Percentiles rank a stretch among this genome's conserved stretches.
Conservation (phyloP, 2,329 filamentous ascomycete species). For the Botrytis fragariae region DNA sequence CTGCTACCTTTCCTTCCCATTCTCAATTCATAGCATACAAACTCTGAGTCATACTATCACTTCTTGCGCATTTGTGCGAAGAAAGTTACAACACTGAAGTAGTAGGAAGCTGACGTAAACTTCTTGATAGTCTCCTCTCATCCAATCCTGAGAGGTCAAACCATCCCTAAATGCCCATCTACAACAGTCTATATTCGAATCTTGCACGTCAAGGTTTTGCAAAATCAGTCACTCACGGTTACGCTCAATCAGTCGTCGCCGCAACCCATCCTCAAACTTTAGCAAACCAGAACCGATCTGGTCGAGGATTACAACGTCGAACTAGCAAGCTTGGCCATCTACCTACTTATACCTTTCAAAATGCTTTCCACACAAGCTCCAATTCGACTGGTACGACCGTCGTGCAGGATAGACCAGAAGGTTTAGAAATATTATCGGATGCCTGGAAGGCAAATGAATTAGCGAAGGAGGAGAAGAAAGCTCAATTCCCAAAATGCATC, state of each 20-base stretch:
- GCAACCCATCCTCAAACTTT: conserved; percentile 81
- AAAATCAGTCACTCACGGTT: conserved; percentile 96
- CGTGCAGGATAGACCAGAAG: conserved; percentile 58
- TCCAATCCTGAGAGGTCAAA: conserved; percentile 59
- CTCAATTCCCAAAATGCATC: conserved; percentile 82
- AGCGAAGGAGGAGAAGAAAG: conserved; percentile 86
- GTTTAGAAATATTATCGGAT: conserved; percentile 86
- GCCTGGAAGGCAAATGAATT: conserved; percentile 75
- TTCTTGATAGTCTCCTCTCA: conserved; percentile 34
- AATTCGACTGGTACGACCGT: conserved; percentile 41
- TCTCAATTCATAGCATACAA: neutral
- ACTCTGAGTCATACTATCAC: conserved; percentile 7
- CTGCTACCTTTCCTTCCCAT: neutral
- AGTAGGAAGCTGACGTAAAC: conserved; percentile 21
- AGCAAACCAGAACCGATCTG: conserved; percentile 66
- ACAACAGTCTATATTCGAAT: conserved; percentile 67
- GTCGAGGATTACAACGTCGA: conserved; percentile 56
- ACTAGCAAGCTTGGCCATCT: conserved; percentile 47
- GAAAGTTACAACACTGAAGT: neutral
- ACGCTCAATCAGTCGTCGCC: conserved; percentile 95
- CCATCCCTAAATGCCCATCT: conserved; percentile 86
- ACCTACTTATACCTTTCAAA: conserved; percentile 65
- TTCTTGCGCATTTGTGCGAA: neutral
- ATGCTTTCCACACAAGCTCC: conserved; percentile 63
- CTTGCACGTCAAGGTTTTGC: conserved; percentile 97